Percentiles rank a stretch among this genome's conserved stretches.
Evolutionary conservation across 2,329 filamentous ascomycete genomes (phyloP).

Genomic region (Pseudogymnoascus sp.): DNA sequence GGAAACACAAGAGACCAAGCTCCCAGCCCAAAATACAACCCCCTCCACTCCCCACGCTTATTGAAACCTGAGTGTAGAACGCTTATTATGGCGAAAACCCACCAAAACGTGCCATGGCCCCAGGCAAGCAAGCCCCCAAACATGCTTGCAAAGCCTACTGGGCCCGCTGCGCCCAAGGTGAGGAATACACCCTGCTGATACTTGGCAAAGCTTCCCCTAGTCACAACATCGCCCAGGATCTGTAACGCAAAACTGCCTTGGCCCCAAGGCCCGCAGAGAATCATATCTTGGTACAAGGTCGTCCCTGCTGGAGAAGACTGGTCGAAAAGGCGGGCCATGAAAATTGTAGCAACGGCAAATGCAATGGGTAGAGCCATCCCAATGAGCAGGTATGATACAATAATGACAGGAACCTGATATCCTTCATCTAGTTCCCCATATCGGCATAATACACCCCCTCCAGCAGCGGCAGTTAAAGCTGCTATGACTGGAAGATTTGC

Average conservation of each 20-base stretch:
- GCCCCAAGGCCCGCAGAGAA: conserved; percentile 33
- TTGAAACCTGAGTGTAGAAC: conserved; percentile 26
- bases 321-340: conserved; percentile 28
- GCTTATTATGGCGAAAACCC: conserved; percentile 32
- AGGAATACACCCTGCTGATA: conserved; percentile 30
- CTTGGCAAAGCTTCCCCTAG: conserved; percentile 25
- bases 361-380: conserved; percentile 30
- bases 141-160: conserved; percentile 29
- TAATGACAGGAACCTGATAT: conserved; percentile 32
- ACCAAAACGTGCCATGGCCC: conserved; percentile 36
- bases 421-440: conserved; percentile 22
- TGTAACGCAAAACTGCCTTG: conserved; percentile 34
- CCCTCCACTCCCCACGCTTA: conserved; percentile 16
- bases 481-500: conserved; percentile 33
- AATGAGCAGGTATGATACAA: conserved; percentile 34
- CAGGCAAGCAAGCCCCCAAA: conserved; percentile 32
- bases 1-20: conserved; percentile 33
- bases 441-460: conserved; percentile 30
- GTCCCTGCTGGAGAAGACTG: conserved; percentile 19
- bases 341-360: conserved; percentile 27
- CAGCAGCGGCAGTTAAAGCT: conserved; percentile 33
- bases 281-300: conserved; percentile 32
- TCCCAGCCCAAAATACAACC: conserved; percentile 25
- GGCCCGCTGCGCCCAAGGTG: conserved; percentile 26
- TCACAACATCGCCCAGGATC: conserved; percentile 29